These are phyloP conservation scores for Kalaharituber pfeilii DNA, from an alignment of 2,329 filamentous ascomycete genomes.

Conservation along the genomic window DNA sequence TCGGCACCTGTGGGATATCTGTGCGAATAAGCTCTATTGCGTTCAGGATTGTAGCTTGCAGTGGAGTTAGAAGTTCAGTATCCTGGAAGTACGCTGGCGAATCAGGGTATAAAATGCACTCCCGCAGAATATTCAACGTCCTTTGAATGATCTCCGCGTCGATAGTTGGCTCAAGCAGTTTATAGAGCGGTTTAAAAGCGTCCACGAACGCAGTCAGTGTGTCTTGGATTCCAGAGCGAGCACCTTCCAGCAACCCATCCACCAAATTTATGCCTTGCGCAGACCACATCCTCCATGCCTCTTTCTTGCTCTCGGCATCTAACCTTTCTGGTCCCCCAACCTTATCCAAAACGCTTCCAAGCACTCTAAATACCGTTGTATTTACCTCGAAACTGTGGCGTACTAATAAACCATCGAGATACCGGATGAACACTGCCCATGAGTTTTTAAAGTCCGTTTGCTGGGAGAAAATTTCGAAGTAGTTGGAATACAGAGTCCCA, in stretches of 20 bases:
- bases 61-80: slow-evolving; percentile 51
- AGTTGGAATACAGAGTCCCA: slow-evolving; percentile 54
- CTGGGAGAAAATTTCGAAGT: slow-evolving; percentile 53
- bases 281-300: slow-evolving; percentile 55
- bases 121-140: slow-evolving; percentile 54
- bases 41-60: slow-evolving; percentile 54
- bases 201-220: slow-evolving; percentile 73
- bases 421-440: slow-evolving; percentile 56
- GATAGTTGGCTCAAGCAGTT: slow-evolving; percentile 49
- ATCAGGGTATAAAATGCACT: slow-evolving; percentile 53
- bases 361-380: slow-evolving; percentile 50
- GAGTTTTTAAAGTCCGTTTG: slow-evolving; percentile 51
- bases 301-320: slow-evolving; percentile 35
- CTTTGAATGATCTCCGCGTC: slow-evolving; percentile 43
- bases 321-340: slow-evolving; percentile 31
- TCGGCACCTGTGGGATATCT: slow-evolving; percentile 45
- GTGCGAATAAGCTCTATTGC: slow-evolving; percentile 50
- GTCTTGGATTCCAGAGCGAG: slow-evolving; percentile 51
- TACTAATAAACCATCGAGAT: slow-evolving; percentile 47
- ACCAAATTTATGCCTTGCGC: slow-evolving; percentile 19
- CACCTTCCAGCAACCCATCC: slow-evolving; percentile 27
- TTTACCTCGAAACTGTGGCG: slow-evolving; percentile 51
- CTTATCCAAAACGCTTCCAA: slow-evolving; percentile 41
- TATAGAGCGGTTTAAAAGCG: slow-evolving; percentile 59
- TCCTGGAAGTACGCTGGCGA: slow-evolving; percentile 52